Base-by-base conservation (phyloP, 2,329 filamentous ascomycete species). In the Verticillium dahliae region DNA sequence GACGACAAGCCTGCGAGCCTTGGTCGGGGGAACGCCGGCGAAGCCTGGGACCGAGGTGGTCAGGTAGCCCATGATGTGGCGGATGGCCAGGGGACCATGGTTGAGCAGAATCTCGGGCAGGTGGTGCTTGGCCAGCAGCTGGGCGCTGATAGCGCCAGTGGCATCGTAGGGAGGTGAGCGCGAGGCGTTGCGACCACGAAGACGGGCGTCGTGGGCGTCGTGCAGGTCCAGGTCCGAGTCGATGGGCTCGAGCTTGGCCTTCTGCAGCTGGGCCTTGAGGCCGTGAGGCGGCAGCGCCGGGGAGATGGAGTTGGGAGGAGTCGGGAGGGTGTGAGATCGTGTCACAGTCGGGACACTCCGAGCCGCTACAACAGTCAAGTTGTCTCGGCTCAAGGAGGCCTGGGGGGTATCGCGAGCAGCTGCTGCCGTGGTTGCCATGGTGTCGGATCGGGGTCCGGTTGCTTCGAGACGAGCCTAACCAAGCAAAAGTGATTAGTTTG, bases 221-320 rank as follows among this genome's bases (percentile, higher is more conserved):
- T 91, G 88, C 69, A 96, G 83, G 72, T 97, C 93, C 70, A 96
- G 84, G 73, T 97, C 92, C 65, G 92, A 95, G 73, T 96, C 92
- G 74, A 93, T 84, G 70, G 82, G 80, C 66, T 87, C 85, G 71
- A 86, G 80, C 68, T 73, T 80, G 66, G 81, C 81, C 75, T 80
- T 82, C 71, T 83, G 82, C 67, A 86, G 80, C 72, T 88, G 88
- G 65, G 85, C 83, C 75, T 89, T 90, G 72, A 90, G 86, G 70
- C 89, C 90, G 70, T 94, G 91, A 63, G 93, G 91, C 69, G 90
- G 88, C 67, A 97, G 83, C 68, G 86, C 89, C 57, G 94, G 94
- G 65, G 93, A 97, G 74, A 97, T 92, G 76, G 93, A 97, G 81
- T 94, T 96, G 64, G 94, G 94, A 72, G 94, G 94, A 74, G 94